Percentiles rank a stretch among this genome's conserved stretches.
phyloP scores from a whole-genome alignment of 139 green algal genomes.

The Spirogloea muscicola region DNA sequence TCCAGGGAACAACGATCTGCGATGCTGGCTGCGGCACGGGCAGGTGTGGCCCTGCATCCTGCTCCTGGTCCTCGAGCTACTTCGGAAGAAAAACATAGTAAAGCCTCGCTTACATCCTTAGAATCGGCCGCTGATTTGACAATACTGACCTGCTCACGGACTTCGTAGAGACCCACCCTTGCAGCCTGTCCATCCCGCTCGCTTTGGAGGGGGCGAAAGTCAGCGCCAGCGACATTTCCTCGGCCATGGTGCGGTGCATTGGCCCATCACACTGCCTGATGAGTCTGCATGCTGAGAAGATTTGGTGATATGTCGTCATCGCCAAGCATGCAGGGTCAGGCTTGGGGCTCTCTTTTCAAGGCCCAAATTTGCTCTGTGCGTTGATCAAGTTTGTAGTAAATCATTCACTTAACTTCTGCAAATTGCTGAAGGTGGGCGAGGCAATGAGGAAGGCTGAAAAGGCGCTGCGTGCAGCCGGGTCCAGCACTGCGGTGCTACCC shows the following conservation, averaged over 20 bases:
- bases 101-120: neutral
- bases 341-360: too few relatives aligned
- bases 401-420: too few relatives aligned
- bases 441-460: conserved; percentile 53
- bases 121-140: neutral
- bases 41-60: conserved; percentile 20
- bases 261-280: too few relatives aligned
- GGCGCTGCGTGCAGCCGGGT: conserved; percentile 21
- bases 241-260: conserved; percentile 23
- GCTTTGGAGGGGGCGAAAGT: conserved; percentile 68
- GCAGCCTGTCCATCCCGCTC: conserved; percentile 50
- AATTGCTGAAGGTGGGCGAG: conserved; percentile 10
- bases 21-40: conserved; percentile 94
- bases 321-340: too few relatives aligned
- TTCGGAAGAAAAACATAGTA: too few relatives aligned
- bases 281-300: too few relatives aligned
- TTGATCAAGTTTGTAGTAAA: too few relatives aligned
- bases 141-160: too few relatives aligned
- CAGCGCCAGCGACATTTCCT: conserved; percentile 84
- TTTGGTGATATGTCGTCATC: too few relatives aligned
- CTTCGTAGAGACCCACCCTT: too few relatives aligned
- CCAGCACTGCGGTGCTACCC: conserved; percentile 54
- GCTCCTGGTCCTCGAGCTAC: neutral
- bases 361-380: too few relatives aligned
- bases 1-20: conserved; percentile 73